phyloP scores from a whole-genome alignment of 73 alveolate genomes.

The Symbiodinium pilosum region DNA sequence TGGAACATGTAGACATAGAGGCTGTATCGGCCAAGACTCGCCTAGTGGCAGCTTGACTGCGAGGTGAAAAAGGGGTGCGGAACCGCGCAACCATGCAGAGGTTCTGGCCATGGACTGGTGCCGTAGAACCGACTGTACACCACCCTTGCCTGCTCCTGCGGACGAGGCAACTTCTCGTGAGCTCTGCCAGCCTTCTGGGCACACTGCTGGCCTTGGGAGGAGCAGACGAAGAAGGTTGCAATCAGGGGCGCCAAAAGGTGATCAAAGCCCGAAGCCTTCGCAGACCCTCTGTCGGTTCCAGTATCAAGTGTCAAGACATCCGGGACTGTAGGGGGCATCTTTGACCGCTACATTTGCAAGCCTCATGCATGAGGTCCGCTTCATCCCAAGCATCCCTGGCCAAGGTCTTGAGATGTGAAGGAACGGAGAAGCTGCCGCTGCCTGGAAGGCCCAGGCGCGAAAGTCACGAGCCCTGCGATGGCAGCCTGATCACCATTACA shows the following conservation, averaged over 20 bases:
- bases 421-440: not conserved
- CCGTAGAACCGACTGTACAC: conserved; percentile 9
- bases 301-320: too few species aligned
- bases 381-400: not conserved
- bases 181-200: too few species aligned
- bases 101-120: conserved; percentile 12
- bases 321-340: too few species aligned
- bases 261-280: not conserved
- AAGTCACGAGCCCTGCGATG: not conserved
- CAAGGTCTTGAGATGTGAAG: too few species aligned
- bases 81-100: not conserved
- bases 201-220: not conserved
- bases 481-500: not conserved
- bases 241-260: not conserved
- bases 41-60: conserved; percentile 30
- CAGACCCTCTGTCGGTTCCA: too few species aligned
- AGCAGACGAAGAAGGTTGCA: not conserved
- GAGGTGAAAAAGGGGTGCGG: not conserved
- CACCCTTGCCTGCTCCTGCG: conserved; percentile 28
- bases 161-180: not conserved
- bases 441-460: not conserved
- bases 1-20: conserved; percentile 88
- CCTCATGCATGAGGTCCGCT: not conserved
- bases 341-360: too few species aligned
- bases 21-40: conserved; percentile 49